Evolutionary conservation across 148 eudicot genomes (phyloP), one percentile per base, ranked within the genome.

Genomic region (Dianthus caryophyllus): DNA sequence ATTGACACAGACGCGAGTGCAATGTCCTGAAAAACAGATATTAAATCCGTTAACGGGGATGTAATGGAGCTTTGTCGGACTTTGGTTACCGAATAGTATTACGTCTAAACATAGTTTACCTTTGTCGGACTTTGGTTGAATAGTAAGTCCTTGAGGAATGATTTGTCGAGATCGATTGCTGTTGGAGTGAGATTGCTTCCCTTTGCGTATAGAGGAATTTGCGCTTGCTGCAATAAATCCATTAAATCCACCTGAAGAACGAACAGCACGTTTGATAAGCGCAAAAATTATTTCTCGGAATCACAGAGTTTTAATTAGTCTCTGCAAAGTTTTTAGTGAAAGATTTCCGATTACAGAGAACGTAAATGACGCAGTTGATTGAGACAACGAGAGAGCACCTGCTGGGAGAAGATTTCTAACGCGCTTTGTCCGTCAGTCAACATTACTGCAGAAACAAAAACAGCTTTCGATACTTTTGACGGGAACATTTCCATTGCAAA

Each of bases 101-200:
- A 2, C 3, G 38, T 2, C 7, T 33, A 33, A 33, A 33, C 38
- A 33, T 33, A 33, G 20, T 4, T 80, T 65, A 93, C 98, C 98
- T 89, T 93, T 30, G 91, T 69, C 39, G 98, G 94, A 75, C 98
- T 85, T 73, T 89, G 96, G 83, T 87, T 93, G 77, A 93, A 93
- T 65, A 93, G 73, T 78, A 93, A 69, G 56, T 93, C 96, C 72
- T 68, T 90, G 58, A 93, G 60, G 41, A 85, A 77, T 15, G 91
- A 73, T 75, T 84, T 93, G 77, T 87, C 82, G 50, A 89, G 80
- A 77, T 85, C 90, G 77, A 93, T 84, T 25, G 98, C 85, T 66
- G 98, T 93, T 61, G 98, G 98, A 64, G 96, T 77, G 26, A 77
- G 78, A 76, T 73, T 67, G 41, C 77, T 89, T 47, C 96, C 96